Conservation (phyloP, 768 basidiomycete species). For the Albatrellus ellisii region DNA sequence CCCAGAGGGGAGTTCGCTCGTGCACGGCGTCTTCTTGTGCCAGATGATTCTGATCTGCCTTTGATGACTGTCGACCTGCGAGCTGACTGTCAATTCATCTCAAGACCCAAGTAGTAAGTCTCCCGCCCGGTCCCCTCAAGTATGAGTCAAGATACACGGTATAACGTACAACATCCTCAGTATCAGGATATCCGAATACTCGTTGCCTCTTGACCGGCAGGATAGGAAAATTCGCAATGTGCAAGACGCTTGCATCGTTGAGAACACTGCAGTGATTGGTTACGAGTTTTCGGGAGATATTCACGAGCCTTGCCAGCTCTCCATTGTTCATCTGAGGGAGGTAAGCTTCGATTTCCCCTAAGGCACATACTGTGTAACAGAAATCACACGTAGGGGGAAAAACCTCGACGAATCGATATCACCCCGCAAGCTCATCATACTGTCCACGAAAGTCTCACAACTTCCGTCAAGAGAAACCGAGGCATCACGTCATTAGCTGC, state of each 20-base stretch:
- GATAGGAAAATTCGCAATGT: conserved; percentile 1
- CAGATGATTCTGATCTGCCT: conserved; percentile 10
- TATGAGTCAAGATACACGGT: too few species aligned
- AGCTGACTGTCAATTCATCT: not conserved
- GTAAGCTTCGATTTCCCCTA: conserved; percentile 15
- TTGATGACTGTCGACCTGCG: conserved; percentile 6
- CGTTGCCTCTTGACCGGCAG: not conserved
- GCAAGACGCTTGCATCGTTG: not conserved
- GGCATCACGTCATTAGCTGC: conserved; percentile 33
- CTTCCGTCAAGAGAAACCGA: conserved; percentile 14
- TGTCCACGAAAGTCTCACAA: conserved; percentile 19
- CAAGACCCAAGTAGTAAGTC: not conserved
- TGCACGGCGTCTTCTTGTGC: conserved; percentile 17
- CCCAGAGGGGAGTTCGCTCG: conserved; percentile 16
- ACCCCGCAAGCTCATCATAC: not conserved
- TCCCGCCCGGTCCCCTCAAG: not conserved
- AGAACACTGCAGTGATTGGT: not conserved
- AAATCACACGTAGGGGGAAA: not conserved
- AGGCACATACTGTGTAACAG: not conserved
- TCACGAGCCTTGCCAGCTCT: conserved; percentile 28
- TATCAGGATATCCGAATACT: not conserved
- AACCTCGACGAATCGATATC: not conserved
- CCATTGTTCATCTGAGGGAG: conserved; percentile 23
- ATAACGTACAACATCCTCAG: not conserved
- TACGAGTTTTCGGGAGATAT: not conserved